phyloP scores from a whole-genome alignment of 208 protist genomes.

The Angomonas deanei region DNA sequence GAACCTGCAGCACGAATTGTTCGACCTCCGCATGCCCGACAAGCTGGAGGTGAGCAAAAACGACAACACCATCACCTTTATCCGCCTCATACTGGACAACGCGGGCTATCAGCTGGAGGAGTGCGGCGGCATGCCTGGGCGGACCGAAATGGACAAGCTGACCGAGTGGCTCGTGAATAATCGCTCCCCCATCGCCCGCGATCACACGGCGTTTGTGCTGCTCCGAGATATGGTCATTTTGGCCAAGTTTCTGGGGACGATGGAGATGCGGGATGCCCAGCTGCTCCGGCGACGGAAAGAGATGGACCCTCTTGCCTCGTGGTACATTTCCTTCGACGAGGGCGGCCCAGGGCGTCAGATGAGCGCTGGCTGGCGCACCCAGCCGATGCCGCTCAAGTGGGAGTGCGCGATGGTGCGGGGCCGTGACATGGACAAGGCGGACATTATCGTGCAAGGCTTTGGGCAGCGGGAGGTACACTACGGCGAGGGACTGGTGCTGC shows the following conservation, averaged over 20 bases:
- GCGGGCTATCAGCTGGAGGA: constrained; percentile 50
- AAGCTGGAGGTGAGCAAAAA: constrained; percentile 73
- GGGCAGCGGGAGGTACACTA: constrained; percentile 67
- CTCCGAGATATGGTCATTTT: constrained; percentile 70
- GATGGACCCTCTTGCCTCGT: constrained; percentile 45
- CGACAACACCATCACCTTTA: constrained; percentile 51
- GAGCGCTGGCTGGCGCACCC: constrained; percentile 70
- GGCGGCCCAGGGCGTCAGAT: constrained; percentile 60
- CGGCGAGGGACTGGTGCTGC: constrained; percentile 66
- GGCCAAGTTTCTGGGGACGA: constrained; percentile 71
- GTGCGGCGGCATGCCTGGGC: constrained; percentile 19
- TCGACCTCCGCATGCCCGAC: constrained; percentile 68
- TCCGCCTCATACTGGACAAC: constrained; percentile 50
- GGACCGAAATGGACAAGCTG: constrained; percentile 71
- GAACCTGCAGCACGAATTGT: constrained; percentile 30
- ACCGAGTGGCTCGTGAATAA: constrained; percentile 64
- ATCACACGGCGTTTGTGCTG: constrained; percentile 58
- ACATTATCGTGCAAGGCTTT: constrained; percentile 68
- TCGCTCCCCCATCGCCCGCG: constrained; percentile 41
- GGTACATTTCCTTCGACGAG: constrained; percentile 78
- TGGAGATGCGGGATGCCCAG: constrained; percentile 75
- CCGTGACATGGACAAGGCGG: constrained; percentile 73
- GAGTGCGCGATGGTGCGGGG: constrained; percentile 74
- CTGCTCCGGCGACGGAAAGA: constrained; percentile 60
- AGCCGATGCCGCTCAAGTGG: constrained; percentile 40